Evolutionary conservation across 2,329 filamentous ascomycete genomes (phyloP), one percentile per base, ranked within the genome.

Genomic region (Trichoderma aggressivum): DNA sequence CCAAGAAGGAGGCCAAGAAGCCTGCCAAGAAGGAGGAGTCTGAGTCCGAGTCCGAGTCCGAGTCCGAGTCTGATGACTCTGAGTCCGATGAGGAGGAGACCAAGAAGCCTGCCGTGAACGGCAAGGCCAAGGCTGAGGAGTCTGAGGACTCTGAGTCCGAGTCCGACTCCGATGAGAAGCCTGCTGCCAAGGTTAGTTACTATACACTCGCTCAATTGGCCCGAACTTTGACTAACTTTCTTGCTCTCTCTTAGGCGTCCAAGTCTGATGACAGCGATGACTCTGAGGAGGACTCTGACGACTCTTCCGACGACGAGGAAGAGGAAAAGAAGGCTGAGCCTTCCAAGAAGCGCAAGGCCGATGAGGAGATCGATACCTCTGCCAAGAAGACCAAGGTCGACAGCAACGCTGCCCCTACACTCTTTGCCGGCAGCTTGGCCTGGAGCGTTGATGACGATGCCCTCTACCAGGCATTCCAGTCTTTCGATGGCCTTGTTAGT

Each of bases 341-440:
- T 67, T 80, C 82, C 73, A 84, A 86, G 80, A 82, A 85, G 81
- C 82, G 81, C 75, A 82, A 85, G 82, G 82, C 81, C 70, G 85
- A 86, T 75, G 84, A 86, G 59, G 80, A 82, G 69, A 84, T 85
- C 71, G 81, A 83, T 67, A 82, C 87, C 43, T 82, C 84, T 18
- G 79, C 86, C 72, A 93, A 93, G 88, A 92, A 92, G 86, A 82
- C 84, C 79, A 92, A 92, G 87, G 87, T 86, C 43, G 87, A 90
- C 70, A 81, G 80, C 62, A 62, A 65, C 34, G 81, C 86, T 71
- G 81, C 80, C 43, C 77, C 78, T 47, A 97, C 94, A 78, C 90
- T 98, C 68, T 98, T 97, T 82, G 90, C 94, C 75, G 94, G 94
- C 76, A 95, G 94, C 86, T 86, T 98, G 74, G 94, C 92, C 83